Base-by-base conservation (phyloP, 768 basidiomycete species). In the Mycena chlorophos region DNA sequence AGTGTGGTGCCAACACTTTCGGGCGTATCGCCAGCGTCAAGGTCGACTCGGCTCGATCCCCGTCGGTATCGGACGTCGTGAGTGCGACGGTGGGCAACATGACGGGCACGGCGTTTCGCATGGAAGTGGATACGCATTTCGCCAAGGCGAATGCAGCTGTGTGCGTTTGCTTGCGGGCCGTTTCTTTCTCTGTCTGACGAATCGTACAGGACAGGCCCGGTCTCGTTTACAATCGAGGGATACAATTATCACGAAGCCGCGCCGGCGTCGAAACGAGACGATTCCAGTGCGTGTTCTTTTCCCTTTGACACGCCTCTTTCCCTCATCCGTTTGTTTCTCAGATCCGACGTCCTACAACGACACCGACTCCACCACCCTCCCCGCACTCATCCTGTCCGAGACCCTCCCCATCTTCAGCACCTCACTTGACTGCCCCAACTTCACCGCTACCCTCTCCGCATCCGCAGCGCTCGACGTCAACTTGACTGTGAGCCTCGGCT, bases 401-500 rank as follows among this genome's bases (percentile, higher is more conserved):
- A 57, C 34, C 25, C 57, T 54, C 39, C 60, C 60, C 1, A 26
- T 61, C 29, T n/a, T 56, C 4, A 19, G 12, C 1, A 46, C 42
- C 14, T 43, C 30, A 4, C 25, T 61, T 4, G 26, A 48, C 19
- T 61, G 60, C 39, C 6, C 16, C 4, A 37, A 29, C 43, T 51
- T 54, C 34, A 51, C 28, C 25, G 55, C 55, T 8, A 50, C 60
- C n/a, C 43, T 61, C 1, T 53, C 60, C 12, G 54, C 60, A 6
- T 25, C 27, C 31, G 51, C 57, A 10, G n/a, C 3, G 13, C 46
- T 54, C 5, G 38, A 57, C 4, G 25, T 61, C 25, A 31, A 54
- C 6, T 43, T 47, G 0, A 57, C 51, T 1, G 45, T 56, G 17
- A 56, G 55, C 2, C 8, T 64, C 26, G 71, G 70, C 19, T 48